Percentiles rank a stretch among this genome's conserved stretches.
Conservation (phyloP, 179 eudicot genomes). For the Corrigiola litoralis region DNA sequence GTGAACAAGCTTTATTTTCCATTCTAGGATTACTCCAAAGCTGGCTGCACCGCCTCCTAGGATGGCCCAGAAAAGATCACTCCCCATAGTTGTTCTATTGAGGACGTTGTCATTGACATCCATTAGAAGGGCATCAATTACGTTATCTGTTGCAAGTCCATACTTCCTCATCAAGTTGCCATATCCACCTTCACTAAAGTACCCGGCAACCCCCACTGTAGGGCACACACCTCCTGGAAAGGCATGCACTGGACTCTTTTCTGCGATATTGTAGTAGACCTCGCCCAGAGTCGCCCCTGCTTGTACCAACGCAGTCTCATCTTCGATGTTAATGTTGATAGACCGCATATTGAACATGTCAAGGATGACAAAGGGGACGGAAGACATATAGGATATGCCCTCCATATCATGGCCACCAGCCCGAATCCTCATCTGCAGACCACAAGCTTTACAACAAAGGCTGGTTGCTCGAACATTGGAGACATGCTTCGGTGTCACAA, state of each 20-base stretch:
- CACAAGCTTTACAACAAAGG: constrained; percentile 3
- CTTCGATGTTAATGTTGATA: constrained; percentile 3
- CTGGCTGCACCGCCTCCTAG: constrained; percentile 22
- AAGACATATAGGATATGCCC: constrained; percentile 7
- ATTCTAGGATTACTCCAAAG: constrained; percentile 13
- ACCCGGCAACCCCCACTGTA: constrained; percentile 17
- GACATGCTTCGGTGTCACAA: constrained; percentile 10
- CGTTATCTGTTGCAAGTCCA: constrained; percentile 12
- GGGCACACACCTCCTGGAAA: constrained; percentile 26
- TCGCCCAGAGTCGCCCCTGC: constrained; percentile 16
- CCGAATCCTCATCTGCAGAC: constrained; percentile 11
- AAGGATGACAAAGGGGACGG: constrained; percentile 16
- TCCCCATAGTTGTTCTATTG: constrained; percentile 12
- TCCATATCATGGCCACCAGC: constrained; percentile 23
- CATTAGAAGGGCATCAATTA: constrained; percentile 4
- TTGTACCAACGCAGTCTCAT: constrained; percentile 11
- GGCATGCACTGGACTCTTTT: constrained; percentile 12
- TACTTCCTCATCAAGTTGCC: constrained; percentile 18
- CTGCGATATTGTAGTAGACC: constrained; percentile 9
- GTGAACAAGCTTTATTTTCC: constrained; percentile 13
- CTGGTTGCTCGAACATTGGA: constrained; percentile 13
- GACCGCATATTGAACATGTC: constrained; percentile 15
- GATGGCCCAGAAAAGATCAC: constrained; percentile 20
- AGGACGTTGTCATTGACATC: constrained; percentile 6
- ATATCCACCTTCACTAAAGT: constrained; percentile 21